phyloP scores from a whole-genome alignment of 805 yeast genomes.

The Limtongia smithiae region DNA sequence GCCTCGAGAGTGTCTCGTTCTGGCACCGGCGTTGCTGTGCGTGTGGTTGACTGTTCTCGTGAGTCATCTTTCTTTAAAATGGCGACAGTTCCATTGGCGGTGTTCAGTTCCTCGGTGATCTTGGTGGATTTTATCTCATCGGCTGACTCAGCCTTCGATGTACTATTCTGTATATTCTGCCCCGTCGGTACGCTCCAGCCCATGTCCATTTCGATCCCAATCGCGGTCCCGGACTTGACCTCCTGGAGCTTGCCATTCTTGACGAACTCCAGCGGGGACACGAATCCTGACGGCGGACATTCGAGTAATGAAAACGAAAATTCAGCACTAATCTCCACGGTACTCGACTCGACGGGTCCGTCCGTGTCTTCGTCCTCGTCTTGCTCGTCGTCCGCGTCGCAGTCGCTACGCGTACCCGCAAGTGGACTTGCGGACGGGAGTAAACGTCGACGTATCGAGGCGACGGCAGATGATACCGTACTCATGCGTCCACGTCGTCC shows the following conservation, averaged over 20 bases:
- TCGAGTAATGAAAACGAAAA: conserved; percentile 12
- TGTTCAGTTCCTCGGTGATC: background rate
- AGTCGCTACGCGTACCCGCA: conserved; percentile 3
- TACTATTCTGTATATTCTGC: background rate
- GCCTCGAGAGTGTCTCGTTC: conserved; percentile 13
- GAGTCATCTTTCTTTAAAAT: background rate
- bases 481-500: too few species aligned
- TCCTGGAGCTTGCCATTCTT: conserved; percentile 8
- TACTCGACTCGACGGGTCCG: background rate
- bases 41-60: background rate
- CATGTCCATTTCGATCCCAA: conserved; percentile 20
- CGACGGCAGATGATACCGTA: background rate
- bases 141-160: background rate
- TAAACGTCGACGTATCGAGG: conserved; percentile 2
- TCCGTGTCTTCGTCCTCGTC: conserved; percentile 6
- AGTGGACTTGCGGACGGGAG: background rate
- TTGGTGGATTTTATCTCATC: background rate
- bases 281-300: conserved; percentile 15
- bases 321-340: conserved; percentile 3
- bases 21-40: conserved; percentile 11
- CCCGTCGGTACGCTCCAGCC: conserved; percentile 22
- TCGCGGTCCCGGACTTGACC: conserved; percentile 8
- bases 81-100: too few species aligned
- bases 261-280: conserved; percentile 8
- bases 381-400: conserved; percentile 18